Evolutionary conservation across 2,329 filamentous ascomycete species (phyloP).

Genomic region (Apiospora aurea): DNA sequence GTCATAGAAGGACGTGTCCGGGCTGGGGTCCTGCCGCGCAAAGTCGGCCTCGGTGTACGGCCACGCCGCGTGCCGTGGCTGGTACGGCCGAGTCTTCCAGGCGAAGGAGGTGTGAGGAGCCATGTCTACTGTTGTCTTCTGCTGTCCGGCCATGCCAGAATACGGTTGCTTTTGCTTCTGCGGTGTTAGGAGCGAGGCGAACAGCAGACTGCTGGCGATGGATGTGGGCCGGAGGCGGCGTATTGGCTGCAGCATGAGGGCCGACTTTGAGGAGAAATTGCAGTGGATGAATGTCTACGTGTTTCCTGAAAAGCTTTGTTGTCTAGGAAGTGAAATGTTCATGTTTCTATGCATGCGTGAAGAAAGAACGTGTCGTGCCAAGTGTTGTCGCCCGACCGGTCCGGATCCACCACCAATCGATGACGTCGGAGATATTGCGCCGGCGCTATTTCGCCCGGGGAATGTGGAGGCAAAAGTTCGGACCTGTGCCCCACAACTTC

Average conservation of each 20-base stretch:
- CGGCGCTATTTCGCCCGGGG: not conserved
- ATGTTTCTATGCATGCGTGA: too few relatives aligned
- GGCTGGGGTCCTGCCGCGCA: slow-evolving; percentile 4
- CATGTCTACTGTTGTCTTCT: not conserved
- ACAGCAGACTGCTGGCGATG: not conserved
- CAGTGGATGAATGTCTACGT: not conserved
- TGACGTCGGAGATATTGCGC: slow-evolving; percentile 14
- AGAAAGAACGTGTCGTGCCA: not conserved
- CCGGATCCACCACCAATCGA: slow-evolving; percentile 9
- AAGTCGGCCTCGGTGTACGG: slow-evolving; percentile 25
- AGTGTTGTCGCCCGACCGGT: not conserved
- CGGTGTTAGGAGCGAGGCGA: not conserved
- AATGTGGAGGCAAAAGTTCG: not conserved
- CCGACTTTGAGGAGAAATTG: not conserved
- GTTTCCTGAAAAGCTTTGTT: not conserved
- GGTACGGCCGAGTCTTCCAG: slow-evolving; percentile 18
- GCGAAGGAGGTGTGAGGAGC: too few relatives aligned
- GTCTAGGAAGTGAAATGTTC: not conserved
- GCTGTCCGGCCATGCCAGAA: not conserved
- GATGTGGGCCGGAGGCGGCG: not conserved
- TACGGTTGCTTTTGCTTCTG: not conserved
- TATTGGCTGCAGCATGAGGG: slow-evolving; percentile 5
- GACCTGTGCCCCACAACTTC: not conserved
- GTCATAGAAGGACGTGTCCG: slow-evolving; percentile 17
- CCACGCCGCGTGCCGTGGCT: slow-evolving; percentile 23